Conservation (phyloP, 768 basidiomycete genomes). For the Crepidotus variabilis region DNA sequence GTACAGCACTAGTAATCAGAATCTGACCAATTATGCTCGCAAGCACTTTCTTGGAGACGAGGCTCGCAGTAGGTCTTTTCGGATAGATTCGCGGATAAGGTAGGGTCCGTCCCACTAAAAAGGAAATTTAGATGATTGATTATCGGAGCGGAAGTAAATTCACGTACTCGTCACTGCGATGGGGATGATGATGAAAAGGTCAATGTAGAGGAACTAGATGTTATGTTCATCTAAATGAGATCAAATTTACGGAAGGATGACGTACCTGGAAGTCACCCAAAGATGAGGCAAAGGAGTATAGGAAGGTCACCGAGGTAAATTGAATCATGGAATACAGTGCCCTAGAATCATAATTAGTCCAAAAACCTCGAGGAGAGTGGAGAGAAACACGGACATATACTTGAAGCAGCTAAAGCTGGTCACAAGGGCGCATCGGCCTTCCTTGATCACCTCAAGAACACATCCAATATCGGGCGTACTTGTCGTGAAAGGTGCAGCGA, state of each 20-base stretch:
- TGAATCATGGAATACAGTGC: conserved; percentile 98
- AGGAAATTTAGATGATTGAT: conserved; percentile 6
- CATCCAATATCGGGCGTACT: conserved; percentile 93
- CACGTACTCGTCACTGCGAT: conserved; percentile 91
- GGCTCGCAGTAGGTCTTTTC: conserved; percentile 90
- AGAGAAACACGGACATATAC: conserved; percentile 76
- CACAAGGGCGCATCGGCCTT: conserved; percentile 92
- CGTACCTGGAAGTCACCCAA: conserved; percentile 93
- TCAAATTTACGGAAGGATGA: conserved; percentile 2
- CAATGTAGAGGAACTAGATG: conserved; percentile 89
- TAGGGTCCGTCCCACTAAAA: conserved; percentile 88
- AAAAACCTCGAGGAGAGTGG: not conserved
- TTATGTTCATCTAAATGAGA: conserved; percentile 10
- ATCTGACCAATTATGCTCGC: conserved; percentile 93
- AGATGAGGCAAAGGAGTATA: conserved; percentile 96
- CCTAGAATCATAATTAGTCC: conserved; percentile 44
- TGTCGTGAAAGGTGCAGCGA: conserved; percentile 96
- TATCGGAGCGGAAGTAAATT: conserved; percentile 1
- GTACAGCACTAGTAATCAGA: conserved; percentile 74
- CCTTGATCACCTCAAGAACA: conserved; percentile 94
- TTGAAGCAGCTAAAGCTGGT: conserved; percentile 99
- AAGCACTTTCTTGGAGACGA: conserved; percentile 94
- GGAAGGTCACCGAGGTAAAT: conserved; percentile 93
- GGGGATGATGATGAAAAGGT: conserved; percentile 96
- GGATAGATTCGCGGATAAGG: conserved; percentile 84